phyloP scores from a whole-genome alignment of 2,329 filamentous ascomycete genomes.

The Tolypocladium cylindrosporum region DNA sequence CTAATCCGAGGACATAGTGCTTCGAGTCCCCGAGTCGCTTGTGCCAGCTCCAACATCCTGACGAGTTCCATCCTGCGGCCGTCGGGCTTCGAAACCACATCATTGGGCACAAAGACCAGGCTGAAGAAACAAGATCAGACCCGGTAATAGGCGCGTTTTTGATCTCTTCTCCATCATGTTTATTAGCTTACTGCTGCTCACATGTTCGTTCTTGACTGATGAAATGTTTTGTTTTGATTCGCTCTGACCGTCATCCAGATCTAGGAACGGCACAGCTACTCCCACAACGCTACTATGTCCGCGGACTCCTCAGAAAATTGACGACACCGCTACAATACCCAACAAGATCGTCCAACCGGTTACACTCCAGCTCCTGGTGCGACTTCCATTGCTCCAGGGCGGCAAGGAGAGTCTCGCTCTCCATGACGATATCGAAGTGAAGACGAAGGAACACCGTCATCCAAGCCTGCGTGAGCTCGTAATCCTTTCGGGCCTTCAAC shows the following conservation, averaged over 20 bases:
- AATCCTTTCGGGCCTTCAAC: constrained; percentile 63
- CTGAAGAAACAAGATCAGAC: no score
- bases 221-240: neutral
- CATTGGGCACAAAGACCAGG: no score
- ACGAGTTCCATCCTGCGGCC: no score
- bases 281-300: constrained; percentile 27
- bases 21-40: no score
- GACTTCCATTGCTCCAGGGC: constrained; percentile 60
- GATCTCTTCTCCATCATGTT: neutral
- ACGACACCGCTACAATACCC: constrained; percentile 85
- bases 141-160: neutral
- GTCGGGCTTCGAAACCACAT: no score
- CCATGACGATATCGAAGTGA: constrained; percentile 52
- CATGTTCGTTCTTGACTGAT: neutral
- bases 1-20: no score
- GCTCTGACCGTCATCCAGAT: neutral
- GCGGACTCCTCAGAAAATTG: constrained; percentile 61
- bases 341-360: constrained; percentile 63
- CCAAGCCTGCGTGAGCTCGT: constrained; percentile 92
- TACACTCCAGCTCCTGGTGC: constrained; percentile 62
- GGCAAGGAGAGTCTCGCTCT: constrained; percentile 40
- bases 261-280: neutral
- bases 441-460: constrained; percentile 88
- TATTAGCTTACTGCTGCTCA: neutral
- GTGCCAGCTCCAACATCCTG: no score